phyloP scores from a whole-genome alignment of 2,329 filamentous ascomycete species.

The Aureobasidium leucospermi region DNA sequence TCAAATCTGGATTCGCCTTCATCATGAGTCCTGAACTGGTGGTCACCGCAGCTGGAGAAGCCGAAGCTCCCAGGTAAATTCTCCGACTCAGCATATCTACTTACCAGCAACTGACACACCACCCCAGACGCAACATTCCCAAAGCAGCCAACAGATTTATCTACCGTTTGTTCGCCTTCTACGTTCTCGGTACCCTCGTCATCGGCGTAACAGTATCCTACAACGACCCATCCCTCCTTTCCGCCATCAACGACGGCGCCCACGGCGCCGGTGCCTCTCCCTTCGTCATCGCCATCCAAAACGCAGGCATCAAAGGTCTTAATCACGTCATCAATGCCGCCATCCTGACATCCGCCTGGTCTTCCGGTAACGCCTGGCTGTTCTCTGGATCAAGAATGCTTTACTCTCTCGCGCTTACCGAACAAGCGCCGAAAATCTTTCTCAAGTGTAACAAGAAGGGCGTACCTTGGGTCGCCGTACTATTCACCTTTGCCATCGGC shows the following conservation, averaged over 20 bases:
- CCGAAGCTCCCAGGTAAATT: constrained; percentile 47
- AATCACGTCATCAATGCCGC: constrained; percentile 50
- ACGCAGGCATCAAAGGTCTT: constrained; percentile 36
- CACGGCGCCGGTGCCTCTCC: constrained; percentile 39
- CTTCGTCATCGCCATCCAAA: constrained; percentile 45
- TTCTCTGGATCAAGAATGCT: constrained; percentile 51
- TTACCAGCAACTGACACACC: too few relatives aligned
- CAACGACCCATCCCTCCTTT: constrained; percentile 29
- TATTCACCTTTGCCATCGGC: constrained; percentile 34
- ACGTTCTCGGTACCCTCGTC: constrained; percentile 33
- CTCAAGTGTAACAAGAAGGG: constrained; percentile 39
- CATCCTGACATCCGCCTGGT: constrained; percentile 52
- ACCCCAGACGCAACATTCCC: constrained; percentile 49
- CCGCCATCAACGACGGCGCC: constrained; percentile 27
- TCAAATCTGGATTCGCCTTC: constrained; percentile 28
- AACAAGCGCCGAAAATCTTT: constrained; percentile 52
- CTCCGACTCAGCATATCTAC: too few relatives aligned
- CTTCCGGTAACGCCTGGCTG: constrained; percentile 52
- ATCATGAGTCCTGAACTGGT: constrained; percentile 46
- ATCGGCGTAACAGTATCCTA: constrained; percentile 34
- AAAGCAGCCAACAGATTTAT: constrained; percentile 43
- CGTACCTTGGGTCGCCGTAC: constrained; percentile 46
- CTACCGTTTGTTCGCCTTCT: constrained; percentile 39
- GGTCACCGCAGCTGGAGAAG: constrained; percentile 58
- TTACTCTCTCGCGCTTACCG: constrained; percentile 49